These are phyloP conservation scores for Chlamydomonas reinhardtii DNA, from an alignment of 163 green algal genomes.

Conservation along the genomic window DNA sequence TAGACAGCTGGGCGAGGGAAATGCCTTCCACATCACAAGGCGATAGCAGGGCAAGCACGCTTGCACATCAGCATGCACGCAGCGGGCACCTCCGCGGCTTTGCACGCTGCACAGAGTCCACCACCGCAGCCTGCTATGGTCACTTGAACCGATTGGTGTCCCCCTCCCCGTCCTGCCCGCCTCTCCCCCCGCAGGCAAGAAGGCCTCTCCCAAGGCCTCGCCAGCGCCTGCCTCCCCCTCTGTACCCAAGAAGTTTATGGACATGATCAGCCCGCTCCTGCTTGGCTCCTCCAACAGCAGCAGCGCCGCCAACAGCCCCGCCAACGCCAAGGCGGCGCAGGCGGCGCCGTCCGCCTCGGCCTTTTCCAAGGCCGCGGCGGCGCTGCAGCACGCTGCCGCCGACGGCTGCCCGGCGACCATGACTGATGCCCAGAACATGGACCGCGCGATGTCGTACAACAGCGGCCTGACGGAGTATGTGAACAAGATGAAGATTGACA, in stretches of 20 bases:
- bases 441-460: slow-evolving; percentile 43
- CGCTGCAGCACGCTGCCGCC: background rate
- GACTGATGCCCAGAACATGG: background rate
- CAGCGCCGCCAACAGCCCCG: slow-evolving; percentile 25
- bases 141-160: no score
- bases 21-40: no score
- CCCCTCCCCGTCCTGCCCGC: no score
- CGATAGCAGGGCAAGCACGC: no score
- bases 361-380: slow-evolving; percentile 44
- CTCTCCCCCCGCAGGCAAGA: slow-evolving; percentile 42
- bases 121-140: no score
- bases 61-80: no score
- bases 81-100: no score
- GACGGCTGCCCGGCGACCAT: background rate
- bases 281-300: slow-evolving; percentile 26
- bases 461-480: slow-evolving; percentile 51
- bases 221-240: background rate
- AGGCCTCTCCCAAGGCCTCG: background rate
- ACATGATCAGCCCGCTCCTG: slow-evolving; percentile 61
- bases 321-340: background rate
- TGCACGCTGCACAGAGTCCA: no score
- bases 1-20: no score
- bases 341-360: background rate
- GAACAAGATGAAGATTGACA: slow-evolving; percentile 56
- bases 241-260: slow-evolving; percentile 56